Base-by-base conservation (phyloP, 140 eudicot genomes). In the Bidens hawaiensis region DNA sequence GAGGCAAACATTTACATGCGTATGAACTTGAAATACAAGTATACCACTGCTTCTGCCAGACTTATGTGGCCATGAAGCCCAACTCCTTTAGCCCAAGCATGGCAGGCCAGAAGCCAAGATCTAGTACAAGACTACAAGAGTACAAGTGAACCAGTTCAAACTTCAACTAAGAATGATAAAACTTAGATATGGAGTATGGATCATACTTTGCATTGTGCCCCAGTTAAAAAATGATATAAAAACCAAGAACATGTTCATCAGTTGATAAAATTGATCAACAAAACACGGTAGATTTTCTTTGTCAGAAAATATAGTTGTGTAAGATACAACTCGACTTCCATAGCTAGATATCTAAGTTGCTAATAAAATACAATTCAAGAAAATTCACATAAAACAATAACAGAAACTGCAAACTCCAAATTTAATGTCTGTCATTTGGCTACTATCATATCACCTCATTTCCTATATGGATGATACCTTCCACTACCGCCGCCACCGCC, bases 391-490 rank as follows among this genome's bases (percentile, higher is more conserved):
- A 26, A 13, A 58, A 56, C 41, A 22, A 1, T 17, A 64, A 36
- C 42, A 57, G 22, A 47, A 73, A 65, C 68, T 19, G 41, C 67
- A 65, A 23, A 42, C 14, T 65, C 78, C 68, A 73, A 15, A 36
- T 55, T 73, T 23, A 10, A 54, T 43, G 47, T 58, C 68, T 43
- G 47, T 58, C 68, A 56, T 73, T 71, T 57, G 64, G 11, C 67
- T 72, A 64, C 33, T 10, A n/a, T 61, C 52, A 38, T 19, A 25
- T 49, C 4, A n/a, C 55, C 64, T 82, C 78, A 88, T 69, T 88
- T 84, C 60, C 85, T 68, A 54, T 88, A 88, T 0, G 96, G 96
- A 77, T 84, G 96, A 62, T 79, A 88, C 79, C 96, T 79, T 53
- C 89, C 94, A 18, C 80, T 59, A 2, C 79, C 70, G 6, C 79